phyloP scores from a whole-genome alignment of 148 eudicot species.

The Euryodendron excelsum region DNA sequence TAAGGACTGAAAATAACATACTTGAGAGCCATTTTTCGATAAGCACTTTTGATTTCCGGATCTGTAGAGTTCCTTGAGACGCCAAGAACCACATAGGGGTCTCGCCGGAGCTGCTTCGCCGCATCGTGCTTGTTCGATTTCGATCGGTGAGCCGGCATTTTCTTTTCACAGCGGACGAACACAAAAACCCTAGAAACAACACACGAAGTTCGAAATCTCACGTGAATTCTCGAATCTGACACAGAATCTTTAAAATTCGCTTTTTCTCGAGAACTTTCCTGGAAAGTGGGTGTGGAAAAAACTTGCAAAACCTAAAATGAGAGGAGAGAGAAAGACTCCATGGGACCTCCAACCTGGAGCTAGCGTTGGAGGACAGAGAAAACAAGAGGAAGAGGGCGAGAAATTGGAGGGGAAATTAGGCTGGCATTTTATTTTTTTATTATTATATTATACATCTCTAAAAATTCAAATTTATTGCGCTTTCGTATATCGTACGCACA shows the following conservation, averaged over 20 bases:
- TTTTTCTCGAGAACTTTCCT: background rate
- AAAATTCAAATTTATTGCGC: background rate
- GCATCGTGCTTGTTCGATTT: conserved; percentile 49
- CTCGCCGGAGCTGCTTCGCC: conserved; percentile 60
- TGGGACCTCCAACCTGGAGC: conserved; percentile 43
- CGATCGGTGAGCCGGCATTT: conserved; percentile 63
- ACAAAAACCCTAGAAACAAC: conserved; percentile 12
- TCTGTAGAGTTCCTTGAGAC: conserved; percentile 66
- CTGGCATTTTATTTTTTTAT: too few relatives aligned
- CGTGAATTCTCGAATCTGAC: background rate
- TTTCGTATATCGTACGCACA: background rate
- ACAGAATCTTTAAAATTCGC: background rate
- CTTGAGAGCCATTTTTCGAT: conserved; percentile 88
- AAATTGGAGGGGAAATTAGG: conserved; percentile 14
- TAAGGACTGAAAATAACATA: conserved; percentile 28
- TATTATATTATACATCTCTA: background rate
- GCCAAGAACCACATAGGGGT: conserved; percentile 90
- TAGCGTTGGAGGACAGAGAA: background rate
- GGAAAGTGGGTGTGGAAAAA: background rate
- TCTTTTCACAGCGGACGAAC: background rate
- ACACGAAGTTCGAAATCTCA: conserved; percentile 10
- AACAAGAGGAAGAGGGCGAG: conserved; percentile 3
- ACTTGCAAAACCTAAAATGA: conserved; percentile 11
- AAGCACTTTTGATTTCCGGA: conserved; percentile 82
- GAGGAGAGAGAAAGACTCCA: conserved; percentile 15